Evolutionary conservation across 306 rosid genomes (phyloP), one percentile per base, ranked within the genome.

Genomic region (Vachellia pachyceras): DNA sequence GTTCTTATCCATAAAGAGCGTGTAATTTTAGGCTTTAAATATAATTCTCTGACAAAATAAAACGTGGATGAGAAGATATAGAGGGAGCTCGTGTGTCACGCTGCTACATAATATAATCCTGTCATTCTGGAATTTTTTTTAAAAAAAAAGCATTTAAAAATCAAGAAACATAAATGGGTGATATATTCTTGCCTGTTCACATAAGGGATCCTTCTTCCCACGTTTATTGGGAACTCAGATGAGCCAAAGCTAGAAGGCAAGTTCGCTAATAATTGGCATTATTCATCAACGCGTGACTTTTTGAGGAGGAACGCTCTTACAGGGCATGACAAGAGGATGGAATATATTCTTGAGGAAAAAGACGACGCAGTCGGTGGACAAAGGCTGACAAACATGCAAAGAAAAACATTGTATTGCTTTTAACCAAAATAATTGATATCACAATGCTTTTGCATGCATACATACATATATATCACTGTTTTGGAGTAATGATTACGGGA

Each of bases 171-270:
- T 15, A 46, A 40, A 61, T 5, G 74, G 20, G 46, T 36, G 14
- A 61, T 76, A 61, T 76, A 69, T 58, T 58, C 77, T 82, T 76
- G 39, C 77, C 23, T 76, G 81, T 76, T 65, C 37, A 29, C 7
- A 23, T 46, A 45, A 63, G 81, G 71, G 72, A 82, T 23, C 22
- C 61, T 75, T 17, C 10, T 75, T 17, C 42, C 22, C 12, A 37
- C 71, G 14, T 64, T 65, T 65, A 65, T 36, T 37, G 12, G n/a
- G 39, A 36, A 36, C n/a, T 36, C 22, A 65, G 23, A 61, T 12
- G 39, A 36, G 12, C 71, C 71, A 17, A 64, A 14, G n/a, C 20
- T 5, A 33, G 35, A 60, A 33, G 20, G 41, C 69, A 55, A 20
- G 29, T n/a, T 7, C 13, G 63, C 5, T 20, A 20, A 55, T 55